These are phyloP conservation scores for Flaveria ramosissima DNA, from an alignment of 129 eudicot species.

Conservation along the genomic window DNA sequence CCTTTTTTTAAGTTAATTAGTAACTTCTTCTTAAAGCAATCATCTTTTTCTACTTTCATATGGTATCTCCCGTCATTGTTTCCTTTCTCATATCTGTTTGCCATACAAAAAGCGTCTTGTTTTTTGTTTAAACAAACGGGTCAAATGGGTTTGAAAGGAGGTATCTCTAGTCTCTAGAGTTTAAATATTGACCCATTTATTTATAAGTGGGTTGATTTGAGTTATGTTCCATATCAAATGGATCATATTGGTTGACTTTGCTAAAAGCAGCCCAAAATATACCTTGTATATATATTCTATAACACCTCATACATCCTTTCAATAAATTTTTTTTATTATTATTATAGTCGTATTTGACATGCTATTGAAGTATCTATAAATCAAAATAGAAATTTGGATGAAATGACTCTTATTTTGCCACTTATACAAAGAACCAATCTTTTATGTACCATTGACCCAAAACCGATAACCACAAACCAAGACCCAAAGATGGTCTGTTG, in stretches of 20 bases:
- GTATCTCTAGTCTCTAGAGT: neutral
- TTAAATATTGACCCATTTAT: neutral
- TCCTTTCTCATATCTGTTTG: neutral
- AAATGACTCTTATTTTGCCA: neutral
- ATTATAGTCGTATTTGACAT: neutral
- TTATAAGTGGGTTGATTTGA: neutral
- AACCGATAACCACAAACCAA: neutral
- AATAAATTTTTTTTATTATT: too few relatives aligned
- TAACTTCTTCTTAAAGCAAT: neutral
- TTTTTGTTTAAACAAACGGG: neutral
- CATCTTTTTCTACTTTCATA: neutral
- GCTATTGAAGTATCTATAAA: neutral
- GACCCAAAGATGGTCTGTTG: constrained; percentile 15
- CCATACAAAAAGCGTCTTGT: constrained; percentile 9
- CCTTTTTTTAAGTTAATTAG: neutral
- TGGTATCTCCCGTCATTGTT: neutral
- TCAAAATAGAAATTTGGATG: neutral
- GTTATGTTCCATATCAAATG: neutral
- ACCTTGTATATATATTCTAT: neutral
- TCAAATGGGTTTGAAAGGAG: neutral
- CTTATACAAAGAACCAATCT: neutral
- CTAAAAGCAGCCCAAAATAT: neutral
- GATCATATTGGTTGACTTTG: neutral
- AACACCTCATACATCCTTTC: neutral
- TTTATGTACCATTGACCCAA: neutral